phyloP scores from a whole-genome alignment of 306 rosid genomes.

The Quercus parvula region DNA sequence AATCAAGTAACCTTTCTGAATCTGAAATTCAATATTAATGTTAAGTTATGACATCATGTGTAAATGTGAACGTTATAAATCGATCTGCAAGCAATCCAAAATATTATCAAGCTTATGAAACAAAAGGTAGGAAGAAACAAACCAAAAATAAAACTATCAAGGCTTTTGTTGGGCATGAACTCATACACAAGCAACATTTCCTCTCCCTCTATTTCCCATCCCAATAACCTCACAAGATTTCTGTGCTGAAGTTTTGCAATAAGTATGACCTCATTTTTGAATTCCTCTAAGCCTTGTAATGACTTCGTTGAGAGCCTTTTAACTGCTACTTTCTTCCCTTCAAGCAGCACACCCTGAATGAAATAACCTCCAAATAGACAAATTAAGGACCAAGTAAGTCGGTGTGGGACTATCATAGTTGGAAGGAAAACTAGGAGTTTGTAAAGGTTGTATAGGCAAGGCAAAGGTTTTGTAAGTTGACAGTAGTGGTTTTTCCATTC shows the following conservation, averaged over 20 bases:
- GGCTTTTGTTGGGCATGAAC: conserved; percentile 63
- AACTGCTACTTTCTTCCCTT: conserved; percentile 53
- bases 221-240: conserved; percentile 60
- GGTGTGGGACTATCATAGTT: too few species aligned
- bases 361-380: too few species aligned
- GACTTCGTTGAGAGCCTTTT: conserved; percentile 58
- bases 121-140: neutral
- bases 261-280: conserved; percentile 55
- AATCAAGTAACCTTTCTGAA: conserved; percentile 9
- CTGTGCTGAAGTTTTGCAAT: conserved; percentile 57
- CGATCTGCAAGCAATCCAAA: too few species aligned
- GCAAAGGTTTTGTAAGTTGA: too few species aligned
- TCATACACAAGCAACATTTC: conserved; percentile 68
- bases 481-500: too few species aligned
- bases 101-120: neutral
- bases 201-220: conserved; percentile 40
- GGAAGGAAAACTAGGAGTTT: too few species aligned
- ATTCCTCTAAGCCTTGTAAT: conserved; percentile 52
- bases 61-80: neutral
- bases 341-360: conserved; percentile 42
- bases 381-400: too few species aligned
- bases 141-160: conserved; percentile 56
- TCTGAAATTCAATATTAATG: neutral
- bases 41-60: neutral
- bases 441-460: too few species aligned